Evolutionary conservation across 2,329 filamentous ascomycete species (phyloP).

Genomic region (Fusarium nematophilum): DNA sequence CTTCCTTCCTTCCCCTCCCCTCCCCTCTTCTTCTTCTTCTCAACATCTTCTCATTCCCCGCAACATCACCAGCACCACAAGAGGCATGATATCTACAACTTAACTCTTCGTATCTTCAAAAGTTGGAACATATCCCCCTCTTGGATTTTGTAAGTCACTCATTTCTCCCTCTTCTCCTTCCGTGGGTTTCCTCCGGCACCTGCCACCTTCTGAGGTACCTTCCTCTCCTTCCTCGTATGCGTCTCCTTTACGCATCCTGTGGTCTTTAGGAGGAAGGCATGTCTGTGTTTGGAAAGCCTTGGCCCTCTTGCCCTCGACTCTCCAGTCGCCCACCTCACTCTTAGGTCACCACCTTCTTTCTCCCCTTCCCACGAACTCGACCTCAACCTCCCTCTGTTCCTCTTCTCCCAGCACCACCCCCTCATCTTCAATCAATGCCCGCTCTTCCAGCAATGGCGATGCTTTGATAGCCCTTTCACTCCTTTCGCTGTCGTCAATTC

Average conservation of each 20-base stretch:
- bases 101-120: conserved; percentile 10
- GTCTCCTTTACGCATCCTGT: neutral
- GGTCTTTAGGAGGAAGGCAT: conserved; percentile 16
- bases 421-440: conserved; percentile 9
- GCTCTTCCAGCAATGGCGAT: conserved; percentile 22
- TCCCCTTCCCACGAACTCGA: neutral
- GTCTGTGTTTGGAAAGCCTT: neutral
- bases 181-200: neutral
- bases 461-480: conserved; percentile 26
- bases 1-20: neutral
- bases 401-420: conserved; percentile 15
- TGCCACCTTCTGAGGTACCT: neutral
- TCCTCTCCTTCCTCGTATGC: neutral
- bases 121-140: conserved; percentile 13
- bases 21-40: neutral
- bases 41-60: neutral
- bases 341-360: conserved; percentile 8
- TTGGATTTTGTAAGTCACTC: conserved; percentile 4
- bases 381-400: conserved; percentile 7
- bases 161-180: neutral
- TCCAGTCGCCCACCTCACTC: neutral
- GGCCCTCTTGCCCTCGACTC: conserved; percentile 8
- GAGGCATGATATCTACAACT: conserved; percentile 7
- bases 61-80: neutral
- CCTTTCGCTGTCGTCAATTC: conserved; percentile 17